Base-by-base conservation (phyloP, 257 asterid species). In the Solanum tarijense region DNA sequence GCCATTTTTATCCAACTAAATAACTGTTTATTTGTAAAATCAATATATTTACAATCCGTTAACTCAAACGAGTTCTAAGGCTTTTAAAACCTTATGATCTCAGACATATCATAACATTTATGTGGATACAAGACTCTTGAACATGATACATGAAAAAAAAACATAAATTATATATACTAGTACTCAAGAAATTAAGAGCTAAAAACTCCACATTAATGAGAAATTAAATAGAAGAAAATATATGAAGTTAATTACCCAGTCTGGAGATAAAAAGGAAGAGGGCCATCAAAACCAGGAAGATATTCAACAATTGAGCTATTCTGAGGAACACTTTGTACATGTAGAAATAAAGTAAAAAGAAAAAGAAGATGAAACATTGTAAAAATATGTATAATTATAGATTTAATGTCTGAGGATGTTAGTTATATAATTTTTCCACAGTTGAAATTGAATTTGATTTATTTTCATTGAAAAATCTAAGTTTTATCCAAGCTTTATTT, bases 271-370 rank as follows among this genome's bases (percentile, higher is more conserved):
- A 88, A 46, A n/a, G 89, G 89, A 65, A 88, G 87, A 27, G 75
- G 81, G 7, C 87, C 89, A 71, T 66, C 84, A 46, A 79, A 79
- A 79, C 85, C 85, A 27, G 88, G 88, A 86, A 86, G 85, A 74
- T 9, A 48, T 52, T 73, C 58, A 31, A 86, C 25, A 8, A 2
- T 79, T 79, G 84, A 79, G 9, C 84, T 5, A 43, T 79, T n/a
- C 0, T 41, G 65, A 13, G 38, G 65, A 79, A 43, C 38, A 43
- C 65, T 14, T 79, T 43, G 65, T 25, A 43, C 65, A 41, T 27
- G 84, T 41, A 79, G 1, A 43, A 79, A 7, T 2, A 79, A 10
- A 41, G 16, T 8, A 5, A 14, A 3, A 43, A 27, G 38, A 78
- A 25, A 27, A 38, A 34, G 32, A 11, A 66, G 35, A 66, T 66